phyloP scores from a whole-genome alignment of 148 eudicot species.

The Heliamphora exappendiculata region DNA sequence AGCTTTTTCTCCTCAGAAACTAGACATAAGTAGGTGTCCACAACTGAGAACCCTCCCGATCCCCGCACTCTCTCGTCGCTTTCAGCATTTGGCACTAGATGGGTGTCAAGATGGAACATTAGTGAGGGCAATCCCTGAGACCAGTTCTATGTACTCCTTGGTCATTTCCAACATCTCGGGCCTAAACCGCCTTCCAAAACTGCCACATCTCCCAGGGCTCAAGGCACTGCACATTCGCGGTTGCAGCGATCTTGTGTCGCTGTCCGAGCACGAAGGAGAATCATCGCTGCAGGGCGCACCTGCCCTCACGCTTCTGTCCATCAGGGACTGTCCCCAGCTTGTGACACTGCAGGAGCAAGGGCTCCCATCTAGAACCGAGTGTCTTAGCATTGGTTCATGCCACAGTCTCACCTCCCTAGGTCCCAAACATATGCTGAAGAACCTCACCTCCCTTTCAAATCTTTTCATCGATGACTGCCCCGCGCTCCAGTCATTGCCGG shows the following conservation, averaged over 20 bases:
- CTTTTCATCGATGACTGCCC: constrained; percentile 21
- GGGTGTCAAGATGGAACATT: constrained; percentile 15
- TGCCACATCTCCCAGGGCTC: constrained; percentile 24
- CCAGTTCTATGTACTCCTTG: constrained; percentile 27
- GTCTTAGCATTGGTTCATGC: constrained; percentile 20
- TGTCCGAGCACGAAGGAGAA: constrained; percentile 9
- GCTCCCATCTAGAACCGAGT: constrained; percentile 22
- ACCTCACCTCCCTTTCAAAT: constrained; percentile 20
- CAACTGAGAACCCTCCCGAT: constrained; percentile 13
- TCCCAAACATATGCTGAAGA: constrained; percentile 10
- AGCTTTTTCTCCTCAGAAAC: constrained; percentile 20
- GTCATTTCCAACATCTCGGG: constrained; percentile 29
- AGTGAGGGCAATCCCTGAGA: constrained; percentile 21
- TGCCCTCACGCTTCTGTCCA: constrained; percentile 17
- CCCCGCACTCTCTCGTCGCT: constrained; percentile 14
- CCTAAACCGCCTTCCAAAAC: constrained; percentile 21
- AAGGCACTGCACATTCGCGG: constrained; percentile 16
- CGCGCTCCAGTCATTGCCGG: constrained; percentile 19
- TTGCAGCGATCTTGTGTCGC: constrained; percentile 18
- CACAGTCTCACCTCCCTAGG: constrained; percentile 15
- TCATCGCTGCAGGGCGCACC: constrained; percentile 15
- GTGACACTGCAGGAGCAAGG: constrained; percentile 1
- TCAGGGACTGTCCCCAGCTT: constrained; percentile 21
- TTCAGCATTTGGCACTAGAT: constrained; percentile 29
- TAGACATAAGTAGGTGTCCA: constrained; percentile 23